phyloP scores from a whole-genome alignment of 2,329 filamentous ascomycete genomes.

The Alternaria sp. region DNA sequence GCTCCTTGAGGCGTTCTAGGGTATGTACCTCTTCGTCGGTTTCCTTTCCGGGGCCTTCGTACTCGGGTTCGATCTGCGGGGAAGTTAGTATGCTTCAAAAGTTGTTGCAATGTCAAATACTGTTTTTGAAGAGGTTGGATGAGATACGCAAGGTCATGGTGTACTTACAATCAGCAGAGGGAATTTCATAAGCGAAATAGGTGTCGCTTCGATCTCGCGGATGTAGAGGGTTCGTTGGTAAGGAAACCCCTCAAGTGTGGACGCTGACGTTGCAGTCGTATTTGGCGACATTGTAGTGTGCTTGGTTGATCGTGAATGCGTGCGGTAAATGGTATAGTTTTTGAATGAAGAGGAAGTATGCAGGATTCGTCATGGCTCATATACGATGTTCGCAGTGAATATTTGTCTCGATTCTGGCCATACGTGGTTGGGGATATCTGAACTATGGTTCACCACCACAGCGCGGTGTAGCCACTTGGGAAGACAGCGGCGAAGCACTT shows the following conservation, averaged over 20 bases:
- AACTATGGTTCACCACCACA: neutral
- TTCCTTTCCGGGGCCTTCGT: neutral
- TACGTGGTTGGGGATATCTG: neutral
- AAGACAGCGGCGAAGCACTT: neutral
- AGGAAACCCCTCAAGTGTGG: neutral
- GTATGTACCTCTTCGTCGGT: neutral
- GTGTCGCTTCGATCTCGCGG: neutral
- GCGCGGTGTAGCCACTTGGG: neutral
- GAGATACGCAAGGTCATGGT: fast-evolving
- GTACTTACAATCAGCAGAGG: neutral
- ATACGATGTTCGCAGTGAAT: neutral
- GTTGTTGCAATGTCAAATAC: neutral
- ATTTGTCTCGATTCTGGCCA: neutral
- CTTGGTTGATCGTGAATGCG: neutral
- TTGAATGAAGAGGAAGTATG: neutral
- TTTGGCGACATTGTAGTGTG: neutral
- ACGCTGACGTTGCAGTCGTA: neutral
- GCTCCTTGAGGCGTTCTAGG: neutral
- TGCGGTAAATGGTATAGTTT: neutral
- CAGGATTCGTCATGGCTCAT: neutral
- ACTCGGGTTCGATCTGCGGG: neutral
- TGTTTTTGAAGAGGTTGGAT: neutral
- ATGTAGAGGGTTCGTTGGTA: neutral
- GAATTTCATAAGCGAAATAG: neutral
- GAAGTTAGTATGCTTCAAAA: neutral